Percentiles rank a stretch among this genome's conserved stretches.
Evolutionary conservation across 768 basidiomycete genomes (phyloP).

Genomic region (Gloeophyllum trabeum): DNA sequence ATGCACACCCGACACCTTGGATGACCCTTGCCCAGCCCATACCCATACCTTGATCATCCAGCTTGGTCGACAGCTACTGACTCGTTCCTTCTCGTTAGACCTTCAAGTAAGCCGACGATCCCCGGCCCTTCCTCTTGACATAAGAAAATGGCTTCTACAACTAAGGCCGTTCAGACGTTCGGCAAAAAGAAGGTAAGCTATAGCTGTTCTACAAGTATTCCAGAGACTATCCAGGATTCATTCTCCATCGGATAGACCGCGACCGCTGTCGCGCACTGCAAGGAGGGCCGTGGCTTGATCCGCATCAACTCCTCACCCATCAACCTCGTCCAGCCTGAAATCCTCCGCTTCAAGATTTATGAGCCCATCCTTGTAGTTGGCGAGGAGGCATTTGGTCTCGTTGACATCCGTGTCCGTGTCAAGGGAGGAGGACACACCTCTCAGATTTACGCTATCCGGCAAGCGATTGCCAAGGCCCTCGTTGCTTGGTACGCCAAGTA

Average conservation of each 20-base stretch:
- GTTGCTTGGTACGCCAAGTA: slow-evolving; percentile 99
- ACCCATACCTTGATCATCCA: too few relatives aligned
- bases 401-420: slow-evolving; percentile 96
- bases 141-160: slow-evolving; percentile 56
- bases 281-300: slow-evolving; percentile 92
- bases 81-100: background rate
- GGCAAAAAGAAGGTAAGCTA: slow-evolving; percentile 95
- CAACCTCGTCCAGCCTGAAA: slow-evolving; percentile 88
- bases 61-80: background rate
- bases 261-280: slow-evolving; percentile 94
- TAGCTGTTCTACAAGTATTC: slow-evolving; percentile 4
- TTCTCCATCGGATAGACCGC: slow-evolving; percentile 56
- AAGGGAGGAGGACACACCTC: slow-evolving; percentile 99
- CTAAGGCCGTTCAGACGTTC: slow-evolving; percentile 95
- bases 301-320: slow-evolving; percentile 97
- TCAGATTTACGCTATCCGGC: slow-evolving; percentile 97
- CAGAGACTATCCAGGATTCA: slow-evolving; percentile 1
- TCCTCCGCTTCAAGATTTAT: slow-evolving; percentile 96
- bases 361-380: slow-evolving; percentile 93
- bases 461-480: slow-evolving; percentile 95
- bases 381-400: slow-evolving; percentile 72
- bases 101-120: slow-evolving; percentile 8
- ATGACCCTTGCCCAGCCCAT: slow-evolving; percentile 24
- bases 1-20: slow-evolving; percentile 21
- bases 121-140: slow-evolving; percentile 10